These are phyloP conservation scores for Phytophthora pluvialis DNA, from an alignment of 352 stramenopile genomes.

Conservation along the genomic window DNA sequence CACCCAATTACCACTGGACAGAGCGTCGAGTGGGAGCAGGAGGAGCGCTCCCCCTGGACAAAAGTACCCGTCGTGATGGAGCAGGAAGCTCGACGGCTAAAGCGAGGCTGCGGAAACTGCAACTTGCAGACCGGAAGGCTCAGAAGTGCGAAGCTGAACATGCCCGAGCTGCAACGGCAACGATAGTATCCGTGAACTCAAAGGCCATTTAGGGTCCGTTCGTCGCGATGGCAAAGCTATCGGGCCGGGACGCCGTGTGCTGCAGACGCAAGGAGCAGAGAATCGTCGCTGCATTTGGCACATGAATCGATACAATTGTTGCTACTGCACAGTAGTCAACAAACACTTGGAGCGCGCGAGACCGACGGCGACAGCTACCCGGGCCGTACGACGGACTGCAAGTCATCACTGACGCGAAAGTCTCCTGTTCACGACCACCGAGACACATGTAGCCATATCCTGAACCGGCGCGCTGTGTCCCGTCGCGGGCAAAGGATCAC, in stretches of 20 bases:
- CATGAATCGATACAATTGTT: too few species aligned
- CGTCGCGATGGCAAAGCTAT: slow-evolving; percentile 30
- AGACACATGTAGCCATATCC: slow-evolving; percentile 16
- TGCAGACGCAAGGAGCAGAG: slow-evolving; percentile 26
- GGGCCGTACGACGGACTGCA: too few species aligned
- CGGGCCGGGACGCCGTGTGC: slow-evolving; percentile 31
- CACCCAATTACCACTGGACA: slow-evolving; percentile 30
- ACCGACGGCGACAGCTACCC: too few species aligned
- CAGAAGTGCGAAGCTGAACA: slow-evolving; percentile 27
- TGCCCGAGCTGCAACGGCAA: not conserved
- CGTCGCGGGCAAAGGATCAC: slow-evolving; percentile 9
- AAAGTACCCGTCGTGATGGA: slow-evolving; percentile 27
- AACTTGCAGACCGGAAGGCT: slow-evolving; percentile 4
- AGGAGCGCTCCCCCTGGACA: slow-evolving; percentile 31
- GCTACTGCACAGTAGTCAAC: too few species aligned
- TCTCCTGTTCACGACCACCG: not conserved
- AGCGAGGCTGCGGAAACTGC: slow-evolving; percentile 19
- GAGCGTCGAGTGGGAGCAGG: slow-evolving; percentile 37
- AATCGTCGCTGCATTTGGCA: slow-evolving; percentile 14
- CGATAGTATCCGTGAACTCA: not conserved
- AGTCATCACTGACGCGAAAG: too few species aligned
- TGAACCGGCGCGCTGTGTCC: slow-evolving; percentile 2
- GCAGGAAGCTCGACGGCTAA: slow-evolving; percentile 11
- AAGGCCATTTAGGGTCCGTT: not conserved
- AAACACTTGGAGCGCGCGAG: too few species aligned